phyloP scores from a whole-genome alignment of 768 basidiomycete genomes.

The Suillus cothurnatus region DNA sequence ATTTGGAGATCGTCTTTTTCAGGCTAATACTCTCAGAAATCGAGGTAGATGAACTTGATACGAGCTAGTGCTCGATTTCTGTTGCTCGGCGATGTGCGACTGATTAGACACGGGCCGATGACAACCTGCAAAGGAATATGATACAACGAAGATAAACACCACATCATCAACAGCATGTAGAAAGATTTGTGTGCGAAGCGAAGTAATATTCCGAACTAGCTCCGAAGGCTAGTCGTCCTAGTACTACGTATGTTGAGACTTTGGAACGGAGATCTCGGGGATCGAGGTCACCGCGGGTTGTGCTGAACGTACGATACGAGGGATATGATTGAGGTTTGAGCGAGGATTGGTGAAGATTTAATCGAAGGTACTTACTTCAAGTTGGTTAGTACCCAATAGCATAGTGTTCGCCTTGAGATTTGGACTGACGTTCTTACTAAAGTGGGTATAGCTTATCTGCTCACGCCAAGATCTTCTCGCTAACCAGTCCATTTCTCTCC shows the following conservation, averaged over 20 bases:
- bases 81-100: constrained; percentile 5
- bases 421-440: constrained; percentile 3
- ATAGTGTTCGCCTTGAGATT: neutral
- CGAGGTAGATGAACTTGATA: neutral
- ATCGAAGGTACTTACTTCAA: neutral
- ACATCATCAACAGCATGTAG: too few relatives aligned
- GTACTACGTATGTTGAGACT: neutral
- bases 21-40: neutral
- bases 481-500: neutral
- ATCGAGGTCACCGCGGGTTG: neutral
- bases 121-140: neutral
- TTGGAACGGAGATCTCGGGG: neutral
- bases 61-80: neutral
- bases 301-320: neutral
- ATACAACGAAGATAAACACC: neutral
- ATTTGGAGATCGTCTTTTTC: neutral
- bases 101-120: constrained; percentile 2
- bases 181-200: neutral
- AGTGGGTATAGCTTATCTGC: neutral
- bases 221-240: neutral
- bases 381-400: constrained; percentile 1
- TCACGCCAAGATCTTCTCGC: neutral
- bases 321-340: neutral
- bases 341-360: neutral
- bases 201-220: neutral